phyloP scores from a whole-genome alignment of 352 stramenopile species.

The Halophytophthora batemanensis region DNA sequence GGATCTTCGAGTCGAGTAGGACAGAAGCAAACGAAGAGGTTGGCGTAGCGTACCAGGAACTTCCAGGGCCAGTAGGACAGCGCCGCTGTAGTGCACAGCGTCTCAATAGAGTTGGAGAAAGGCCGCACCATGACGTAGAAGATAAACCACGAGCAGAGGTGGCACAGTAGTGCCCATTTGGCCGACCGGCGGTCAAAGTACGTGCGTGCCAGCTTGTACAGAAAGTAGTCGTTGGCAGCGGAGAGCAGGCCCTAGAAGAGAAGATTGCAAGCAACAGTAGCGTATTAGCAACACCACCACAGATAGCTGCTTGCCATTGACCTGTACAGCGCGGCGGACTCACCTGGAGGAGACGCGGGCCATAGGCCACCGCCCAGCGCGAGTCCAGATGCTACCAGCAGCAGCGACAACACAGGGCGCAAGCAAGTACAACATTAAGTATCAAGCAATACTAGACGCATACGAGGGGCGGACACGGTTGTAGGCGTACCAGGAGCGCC shows the following conservation, averaged over 20 bases:
- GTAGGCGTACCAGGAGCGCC: conserved; percentile 41
- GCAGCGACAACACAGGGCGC: too few species aligned
- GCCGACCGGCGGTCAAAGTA: conserved; percentile 69
- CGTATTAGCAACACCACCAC: not conserved
- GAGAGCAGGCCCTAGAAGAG: conserved; percentile 49
- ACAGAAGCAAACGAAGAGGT: not conserved
- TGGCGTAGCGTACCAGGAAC: conserved; percentile 39
- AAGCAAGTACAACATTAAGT: not conserved
- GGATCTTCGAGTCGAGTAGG: not conserved
- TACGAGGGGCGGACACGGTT: not conserved
- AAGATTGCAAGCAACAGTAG: not conserved
- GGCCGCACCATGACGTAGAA: conserved; percentile 86
- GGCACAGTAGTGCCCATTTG: conserved; percentile 72
- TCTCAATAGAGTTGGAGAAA: conserved; percentile 87
- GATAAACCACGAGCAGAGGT: conserved; percentile 81
- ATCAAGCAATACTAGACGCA: not conserved
- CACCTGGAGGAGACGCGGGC: conserved; percentile 68
- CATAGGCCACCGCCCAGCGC: conserved; percentile 81
- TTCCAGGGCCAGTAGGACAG: conserved; percentile 79
- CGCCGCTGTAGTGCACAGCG: conserved; percentile 69
- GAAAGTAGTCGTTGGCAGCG: conserved; percentile 65
- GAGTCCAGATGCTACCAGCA: conserved; percentile 62
- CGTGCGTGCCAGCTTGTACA: conserved; percentile 56
- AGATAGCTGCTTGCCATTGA: too few species aligned
- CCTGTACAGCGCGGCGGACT: not conserved